Evolutionary conservation across 2,329 filamentous ascomycete species (phyloP).

Genomic region (Clonostachys rosea): DNA sequence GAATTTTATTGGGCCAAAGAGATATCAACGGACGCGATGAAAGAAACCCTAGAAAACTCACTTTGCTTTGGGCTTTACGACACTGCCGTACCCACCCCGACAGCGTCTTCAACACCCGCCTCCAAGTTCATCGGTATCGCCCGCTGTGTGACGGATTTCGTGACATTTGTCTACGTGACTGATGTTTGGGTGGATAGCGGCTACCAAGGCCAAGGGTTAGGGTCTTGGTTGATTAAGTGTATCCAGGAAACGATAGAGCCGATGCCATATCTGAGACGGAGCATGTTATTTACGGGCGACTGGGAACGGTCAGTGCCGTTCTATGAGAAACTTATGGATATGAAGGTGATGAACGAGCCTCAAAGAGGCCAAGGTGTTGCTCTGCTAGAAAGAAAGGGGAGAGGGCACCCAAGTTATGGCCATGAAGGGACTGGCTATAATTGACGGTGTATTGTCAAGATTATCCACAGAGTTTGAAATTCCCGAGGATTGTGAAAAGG

Average conservation of each 20-base stretch:
- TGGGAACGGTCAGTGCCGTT: slow-evolving; percentile 25
- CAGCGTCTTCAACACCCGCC: no score
- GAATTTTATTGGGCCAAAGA: slow-evolving; percentile 51
- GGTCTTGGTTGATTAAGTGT: slow-evolving; percentile 55
- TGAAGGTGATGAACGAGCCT: slow-evolving; percentile 13
- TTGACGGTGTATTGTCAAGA: no score
- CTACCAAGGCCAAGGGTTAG: slow-evolving; percentile 53
- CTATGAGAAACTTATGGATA: slow-evolving; percentile 20
- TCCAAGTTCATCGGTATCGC: slow-evolving; percentile 17
- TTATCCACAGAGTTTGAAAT: no score
- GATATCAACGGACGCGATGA: slow-evolving; percentile 34
- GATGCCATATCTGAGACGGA: slow-evolving; percentile 50
- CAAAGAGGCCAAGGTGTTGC: slow-evolving; percentile 4
- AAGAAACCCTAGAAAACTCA: slow-evolving; percentile 43
- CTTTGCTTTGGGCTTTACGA: slow-evolving; percentile 52
- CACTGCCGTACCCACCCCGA: no score
- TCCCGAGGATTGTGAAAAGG: no score
- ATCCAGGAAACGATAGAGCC: slow-evolving; percentile 43
- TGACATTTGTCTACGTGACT: slow-evolving; percentile 57
- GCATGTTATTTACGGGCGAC: slow-evolving; percentile 40
- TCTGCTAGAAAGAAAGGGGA: slow-evolving; percentile 13
- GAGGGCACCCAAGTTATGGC: slow-evolving; percentile 5
- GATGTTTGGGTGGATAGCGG: slow-evolving; percentile 57
- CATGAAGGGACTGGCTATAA: no score
- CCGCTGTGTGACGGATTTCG: slow-evolving; percentile 57